Percentiles rank a stretch among this genome's conserved stretches.
phyloP scores from a whole-genome alignment of 345 rosid species.

The Corchorus capsularis region DNA sequence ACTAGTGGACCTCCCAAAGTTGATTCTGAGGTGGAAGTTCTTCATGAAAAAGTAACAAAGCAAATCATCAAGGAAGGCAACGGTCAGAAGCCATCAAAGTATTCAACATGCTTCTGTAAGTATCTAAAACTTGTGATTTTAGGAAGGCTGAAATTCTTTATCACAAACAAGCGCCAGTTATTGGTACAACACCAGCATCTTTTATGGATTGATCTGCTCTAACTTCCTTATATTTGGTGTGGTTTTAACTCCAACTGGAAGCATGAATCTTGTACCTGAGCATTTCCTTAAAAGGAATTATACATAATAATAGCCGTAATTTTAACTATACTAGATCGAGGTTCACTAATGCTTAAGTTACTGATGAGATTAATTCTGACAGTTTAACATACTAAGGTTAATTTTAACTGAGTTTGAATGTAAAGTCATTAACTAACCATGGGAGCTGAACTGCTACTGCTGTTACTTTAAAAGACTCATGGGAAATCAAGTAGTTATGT shows the following conservation, averaged over 20 bases:
- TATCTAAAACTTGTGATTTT: conserved; percentile 4
- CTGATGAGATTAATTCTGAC: not conserved
- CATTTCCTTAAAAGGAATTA: not conserved
- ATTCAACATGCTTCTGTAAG: conserved; percentile 93
- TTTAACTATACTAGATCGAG: not conserved
- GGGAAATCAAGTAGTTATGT: not conserved
- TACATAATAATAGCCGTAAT: not conserved
- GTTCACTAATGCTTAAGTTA: not conserved
- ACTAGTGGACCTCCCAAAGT: conserved; percentile 69
- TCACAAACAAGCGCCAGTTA: not conserved
- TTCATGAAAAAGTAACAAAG: conserved; percentile 85
- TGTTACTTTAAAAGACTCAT: not conserved
- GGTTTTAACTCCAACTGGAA: not conserved
- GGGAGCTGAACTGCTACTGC: too few species aligned
- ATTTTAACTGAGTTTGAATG: not conserved
- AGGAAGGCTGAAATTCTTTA: not conserved
- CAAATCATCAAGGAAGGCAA: conserved; percentile 90
- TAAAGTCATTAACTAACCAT: not conserved
- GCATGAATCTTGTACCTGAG: not conserved
- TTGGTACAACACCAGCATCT: not conserved
- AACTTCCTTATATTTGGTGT: not conserved
- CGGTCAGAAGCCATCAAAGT: conserved; percentile 87
- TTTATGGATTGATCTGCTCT: not conserved
- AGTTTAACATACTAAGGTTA: not conserved
- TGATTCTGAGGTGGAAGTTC: conserved; percentile 59